Base-by-base conservation (phyloP, 1,139 yeast species). In the Zygotorulaspora mrakii region DNA sequence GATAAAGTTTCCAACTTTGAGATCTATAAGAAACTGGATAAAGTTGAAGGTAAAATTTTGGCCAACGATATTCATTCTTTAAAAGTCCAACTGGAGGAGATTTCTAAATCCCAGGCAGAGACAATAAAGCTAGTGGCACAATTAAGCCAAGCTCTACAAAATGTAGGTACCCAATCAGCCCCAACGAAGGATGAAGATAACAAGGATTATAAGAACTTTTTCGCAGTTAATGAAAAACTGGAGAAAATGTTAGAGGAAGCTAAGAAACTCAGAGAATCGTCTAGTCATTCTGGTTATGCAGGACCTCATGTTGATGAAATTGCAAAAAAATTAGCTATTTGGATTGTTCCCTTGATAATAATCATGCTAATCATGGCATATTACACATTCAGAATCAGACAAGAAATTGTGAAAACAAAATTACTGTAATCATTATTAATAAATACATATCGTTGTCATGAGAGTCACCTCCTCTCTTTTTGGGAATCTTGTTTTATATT, bases 371-470 rank as follows among this genome's bases (percentile, higher is more conserved):
- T 58, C 1, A 54, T 67, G 54, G 68, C 69, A 24, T 63, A 64
- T 47, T 65, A 65, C 41, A 65, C 68, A 8, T 66, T 63, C 47
- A 64, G 55, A 42, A 54, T 67, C 20, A 67, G 69, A 49, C 67
- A 65, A 50, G 71, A 66, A 34, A 65, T 61, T 25, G 52, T 60
- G 20, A 67, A 66, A 45, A 61, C 68, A 11, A 67, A 67, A 45
- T 43, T 65, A 14, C 45, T 67, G 29, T 67, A 48, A 29, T 18
- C 17, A 18, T 10, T 16, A 27, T 30, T 28, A 12, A 25, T 23
- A 17, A 20, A 21, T 17, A 17, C 16, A 25, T 25, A 23, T 24
- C 17, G 6, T 26, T 18, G 4, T 17, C 20, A 26, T 17, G 18
- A 17, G 4, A 12, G 31, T 4, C 31, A 28, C 14, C 6, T 16